Evolutionary conservation across 208 protist species (phyloP).

Genomic region (Trypanosoma lewisi): DNA sequence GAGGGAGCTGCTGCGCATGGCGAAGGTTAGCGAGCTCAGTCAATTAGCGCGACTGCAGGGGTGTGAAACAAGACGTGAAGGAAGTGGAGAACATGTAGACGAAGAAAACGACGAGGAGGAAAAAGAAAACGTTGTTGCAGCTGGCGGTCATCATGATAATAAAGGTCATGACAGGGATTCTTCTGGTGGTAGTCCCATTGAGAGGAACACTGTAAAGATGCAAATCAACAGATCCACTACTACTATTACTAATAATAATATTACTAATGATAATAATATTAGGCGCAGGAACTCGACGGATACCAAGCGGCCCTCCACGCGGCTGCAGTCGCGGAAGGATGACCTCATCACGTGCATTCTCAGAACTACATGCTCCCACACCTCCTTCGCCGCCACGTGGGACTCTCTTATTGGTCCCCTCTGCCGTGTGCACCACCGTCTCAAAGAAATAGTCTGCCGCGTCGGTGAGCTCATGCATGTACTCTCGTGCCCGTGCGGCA

Average conservation of each 20-base stretch:
- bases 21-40: constrained; percentile 11
- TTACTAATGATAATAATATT: no score
- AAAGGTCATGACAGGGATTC: background rate
- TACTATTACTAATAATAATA: no score
- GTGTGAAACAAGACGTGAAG: background rate
- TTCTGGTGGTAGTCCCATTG: background rate
- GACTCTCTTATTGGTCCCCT: constrained; percentile 46
- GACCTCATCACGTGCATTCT: constrained; percentile 46
- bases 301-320: background rate
- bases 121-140: no score
- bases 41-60: background rate
- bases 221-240: background rate
- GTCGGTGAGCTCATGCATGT: constrained; percentile 52
- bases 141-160: background rate
- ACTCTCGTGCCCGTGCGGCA: constrained; percentile 20
- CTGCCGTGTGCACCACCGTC: constrained; percentile 32
- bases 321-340: constrained; percentile 46
- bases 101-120: background rate
- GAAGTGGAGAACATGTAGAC: background rate
- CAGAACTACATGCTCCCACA: constrained; percentile 12
- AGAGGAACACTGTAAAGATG: background rate
- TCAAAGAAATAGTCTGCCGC: constrained; percentile 30
- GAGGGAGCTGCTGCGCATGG: constrained; percentile 14
- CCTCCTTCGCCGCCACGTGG: constrained; percentile 41
- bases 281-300: background rate